A percentile compares a stretch with the other conserved stretches of the same genome.
These are phyloP conservation scores for Venturia pyrina DNA, from an alignment of 2,329 filamentous ascomycete genomes.

Conservation along the genomic window DNA sequence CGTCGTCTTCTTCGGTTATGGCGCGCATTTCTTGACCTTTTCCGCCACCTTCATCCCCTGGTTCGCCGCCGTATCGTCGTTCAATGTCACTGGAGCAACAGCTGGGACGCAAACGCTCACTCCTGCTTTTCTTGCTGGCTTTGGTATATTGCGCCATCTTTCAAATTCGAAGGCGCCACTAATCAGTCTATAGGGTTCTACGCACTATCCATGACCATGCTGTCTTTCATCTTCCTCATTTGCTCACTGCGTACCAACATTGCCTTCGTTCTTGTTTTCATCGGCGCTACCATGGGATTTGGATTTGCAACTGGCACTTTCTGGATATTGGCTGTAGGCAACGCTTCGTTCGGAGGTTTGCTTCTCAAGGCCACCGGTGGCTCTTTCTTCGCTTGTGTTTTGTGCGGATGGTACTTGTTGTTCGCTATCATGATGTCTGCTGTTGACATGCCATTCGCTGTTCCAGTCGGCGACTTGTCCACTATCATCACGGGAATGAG, in stretches of 20 bases:
- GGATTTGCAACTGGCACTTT: slow-evolving; percentile 49
- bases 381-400: slow-evolving; percentile 36
- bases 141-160: background rate
- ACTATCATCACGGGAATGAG: slow-evolving; percentile 1
- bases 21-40: background rate
- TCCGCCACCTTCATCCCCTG: background rate
- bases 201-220: slow-evolving; percentile 54
- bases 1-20: slow-evolving; percentile 33
- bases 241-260: slow-evolving; percentile 63
- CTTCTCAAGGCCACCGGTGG: slow-evolving; percentile 36
- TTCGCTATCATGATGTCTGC: slow-evolving; percentile 3
- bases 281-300: slow-evolving; percentile 51
- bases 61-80: background rate
- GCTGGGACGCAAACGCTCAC: slow-evolving; percentile 27
- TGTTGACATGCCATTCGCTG: slow-evolving; percentile 1
- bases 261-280: slow-evolving; percentile 60
- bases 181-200: slow-evolving; percentile 39
- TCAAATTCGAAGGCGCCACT: slow-evolving; percentile 20
- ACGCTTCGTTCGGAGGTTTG: slow-evolving; percentile 19
- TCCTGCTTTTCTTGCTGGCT: slow-evolving; percentile 35
- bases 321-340: slow-evolving; percentile 43
- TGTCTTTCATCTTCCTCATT: slow-evolving; percentile 57
- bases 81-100: background rate
- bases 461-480: slow-evolving; percentile 2
- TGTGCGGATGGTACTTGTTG: slow-evolving; percentile 29